Conservation (phyloP, 495 filamentous ascomycete species). For the Annulohypoxylon stygium region DNA sequence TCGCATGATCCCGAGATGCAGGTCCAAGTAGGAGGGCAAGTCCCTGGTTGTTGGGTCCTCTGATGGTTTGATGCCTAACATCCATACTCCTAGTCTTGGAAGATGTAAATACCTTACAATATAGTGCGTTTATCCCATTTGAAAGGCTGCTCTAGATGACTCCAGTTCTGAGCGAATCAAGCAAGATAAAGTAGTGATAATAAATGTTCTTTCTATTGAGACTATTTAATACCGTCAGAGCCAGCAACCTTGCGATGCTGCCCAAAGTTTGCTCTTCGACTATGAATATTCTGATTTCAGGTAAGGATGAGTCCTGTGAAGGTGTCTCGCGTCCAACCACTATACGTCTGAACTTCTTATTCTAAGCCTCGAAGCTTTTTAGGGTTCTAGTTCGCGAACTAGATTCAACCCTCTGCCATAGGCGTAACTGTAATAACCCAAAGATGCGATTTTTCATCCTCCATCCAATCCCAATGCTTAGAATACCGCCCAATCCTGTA, state of each 20-base stretch:
- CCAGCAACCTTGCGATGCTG: not conserved
- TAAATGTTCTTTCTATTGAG: conserved; percentile 5
- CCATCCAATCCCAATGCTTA: conserved; percentile 7
- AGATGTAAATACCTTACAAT: too few species aligned
- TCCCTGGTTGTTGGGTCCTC: not conserved
- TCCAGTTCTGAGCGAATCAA: not conserved
- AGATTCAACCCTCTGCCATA: conserved; percentile 27
- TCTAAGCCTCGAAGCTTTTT: conserved; percentile 13
- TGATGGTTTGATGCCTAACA: not conserved
- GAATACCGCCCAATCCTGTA: conserved; percentile 6
- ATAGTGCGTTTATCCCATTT: too few species aligned
- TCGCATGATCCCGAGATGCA: not conserved
- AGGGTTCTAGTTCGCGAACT: conserved; percentile 15
- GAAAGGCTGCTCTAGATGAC: too few species aligned
- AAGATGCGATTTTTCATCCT: conserved; percentile 26
- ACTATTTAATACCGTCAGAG: conserved; percentile 3
- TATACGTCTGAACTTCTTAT: not conserved
- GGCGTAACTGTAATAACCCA: conserved; percentile 14
- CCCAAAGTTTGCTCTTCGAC: conserved; percentile 3
- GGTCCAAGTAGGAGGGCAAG: not conserved
- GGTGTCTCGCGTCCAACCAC: conserved; percentile 21
- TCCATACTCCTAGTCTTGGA: not conserved
- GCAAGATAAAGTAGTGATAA: conserved; percentile 2
- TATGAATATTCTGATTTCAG: conserved; percentile 11
- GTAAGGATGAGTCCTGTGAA: not conserved